Percentiles rank a stretch among this genome's conserved stretches.
These are phyloP conservation scores for Phaffia australis DNA, from an alignment of 768 basidiomycete species.

Conservation along the genomic window DNA sequence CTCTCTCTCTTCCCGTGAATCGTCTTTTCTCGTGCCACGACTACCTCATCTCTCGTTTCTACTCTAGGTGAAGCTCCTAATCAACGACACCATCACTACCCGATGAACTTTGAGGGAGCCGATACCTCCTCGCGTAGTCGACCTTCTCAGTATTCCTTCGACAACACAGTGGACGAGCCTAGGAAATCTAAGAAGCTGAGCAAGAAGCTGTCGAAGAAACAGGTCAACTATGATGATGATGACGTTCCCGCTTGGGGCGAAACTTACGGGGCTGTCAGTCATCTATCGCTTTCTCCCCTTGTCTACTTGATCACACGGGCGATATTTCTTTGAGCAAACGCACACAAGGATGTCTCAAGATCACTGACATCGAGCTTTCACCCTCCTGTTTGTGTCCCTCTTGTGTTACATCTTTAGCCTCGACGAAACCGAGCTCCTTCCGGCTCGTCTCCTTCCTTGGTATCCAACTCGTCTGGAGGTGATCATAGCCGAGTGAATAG, in stretches of 20 bases:
- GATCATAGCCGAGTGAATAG: too few relatives aligned
- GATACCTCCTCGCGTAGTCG: constrained; percentile 27
- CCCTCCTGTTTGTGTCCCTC: too few relatives aligned
- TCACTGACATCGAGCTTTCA: too few relatives aligned
- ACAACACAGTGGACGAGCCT: constrained; percentile 17
- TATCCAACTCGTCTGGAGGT: too few relatives aligned
- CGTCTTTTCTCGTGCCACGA: not conserved
- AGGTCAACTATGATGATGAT: constrained; percentile 27
- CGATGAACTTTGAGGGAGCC: constrained; percentile 39
- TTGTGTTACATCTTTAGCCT: too few relatives aligned
- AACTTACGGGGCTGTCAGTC: constrained; percentile 33
- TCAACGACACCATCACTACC: constrained; percentile 38
- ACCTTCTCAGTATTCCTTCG: not conserved
- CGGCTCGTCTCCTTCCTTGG: too few relatives aligned
- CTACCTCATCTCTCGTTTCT: not conserved
- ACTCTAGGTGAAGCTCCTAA: constrained; percentile 33
- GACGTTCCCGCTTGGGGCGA: constrained; percentile 39
- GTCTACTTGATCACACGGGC: too few relatives aligned
- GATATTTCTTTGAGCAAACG: too few relatives aligned
- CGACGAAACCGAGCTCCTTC: too few relatives aligned
- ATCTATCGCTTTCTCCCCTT: too few relatives aligned
- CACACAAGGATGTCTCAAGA: too few relatives aligned
- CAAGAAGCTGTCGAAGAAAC: constrained; percentile 21
- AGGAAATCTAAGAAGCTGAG: constrained; percentile 9
- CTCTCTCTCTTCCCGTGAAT: not conserved